A percentile compares a stretch with the other conserved stretches of the same genome.
phyloP scores from a whole-genome alignment of 371 early-diverging fungal genomes.

The Syncephalastrum monosporum region DNA sequence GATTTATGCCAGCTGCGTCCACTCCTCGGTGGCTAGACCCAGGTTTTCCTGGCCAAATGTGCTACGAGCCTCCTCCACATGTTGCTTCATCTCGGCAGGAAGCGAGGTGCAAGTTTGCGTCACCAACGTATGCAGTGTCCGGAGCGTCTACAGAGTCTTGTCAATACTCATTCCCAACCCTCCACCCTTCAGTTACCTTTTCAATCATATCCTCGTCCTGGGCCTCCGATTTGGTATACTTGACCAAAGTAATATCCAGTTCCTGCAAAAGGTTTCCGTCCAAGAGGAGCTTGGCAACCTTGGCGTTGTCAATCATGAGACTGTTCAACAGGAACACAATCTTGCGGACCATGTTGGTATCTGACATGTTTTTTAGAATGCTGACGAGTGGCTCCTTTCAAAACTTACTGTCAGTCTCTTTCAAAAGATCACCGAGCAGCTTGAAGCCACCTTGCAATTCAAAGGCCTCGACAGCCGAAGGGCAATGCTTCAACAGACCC shows the following conservation, averaged over 20 bases:
- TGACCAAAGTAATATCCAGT: slow-evolving; percentile 34
- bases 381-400: not conserved
- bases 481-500: slow-evolving; percentile 69
- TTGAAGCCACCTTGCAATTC: slow-evolving; percentile 53
- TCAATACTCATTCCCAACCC: not conserved
- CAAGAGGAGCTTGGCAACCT: slow-evolving; percentile 23
- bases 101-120: slow-evolving; percentile 22
- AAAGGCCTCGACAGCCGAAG: slow-evolving; percentile 62
- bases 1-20: slow-evolving; percentile 29
- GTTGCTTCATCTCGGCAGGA: slow-evolving; percentile 27
- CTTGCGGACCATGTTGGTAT: slow-evolving; percentile 53
- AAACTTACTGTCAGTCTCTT: slow-evolving; percentile 36
- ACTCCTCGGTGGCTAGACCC: slow-evolving; percentile 42
- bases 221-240: slow-evolving; percentile 32
- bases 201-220: slow-evolving; percentile 71
- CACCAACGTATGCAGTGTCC: slow-evolving; percentile 36
- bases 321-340: slow-evolving; percentile 63
- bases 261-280: slow-evolving; percentile 40
- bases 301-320: slow-evolving; percentile 53
- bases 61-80: slow-evolving; percentile 34
- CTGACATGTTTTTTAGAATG: slow-evolving; percentile 18
- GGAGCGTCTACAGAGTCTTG: slow-evolving; percentile 24
- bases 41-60: slow-evolving; percentile 42
- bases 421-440: slow-evolving; percentile 44
- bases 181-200: slow-evolving; percentile 40